Conservation (phyloP, 176 grass and related monocot genomes). For the Olyra latifolia region DNA sequence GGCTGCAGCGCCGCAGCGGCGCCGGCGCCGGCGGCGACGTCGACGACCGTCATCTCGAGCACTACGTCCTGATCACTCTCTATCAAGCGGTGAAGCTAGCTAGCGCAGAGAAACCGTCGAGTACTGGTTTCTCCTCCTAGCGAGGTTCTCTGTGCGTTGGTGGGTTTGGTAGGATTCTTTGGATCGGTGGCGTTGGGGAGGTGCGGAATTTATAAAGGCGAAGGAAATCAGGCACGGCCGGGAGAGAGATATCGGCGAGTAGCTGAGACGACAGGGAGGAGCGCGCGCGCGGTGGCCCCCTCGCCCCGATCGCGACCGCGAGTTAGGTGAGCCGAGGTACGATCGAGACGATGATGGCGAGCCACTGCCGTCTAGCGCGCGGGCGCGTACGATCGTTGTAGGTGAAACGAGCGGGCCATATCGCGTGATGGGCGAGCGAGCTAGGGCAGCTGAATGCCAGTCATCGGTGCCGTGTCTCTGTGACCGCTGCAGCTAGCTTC, state of each 20-base stretch:
- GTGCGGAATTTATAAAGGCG: constrained; percentile 36
- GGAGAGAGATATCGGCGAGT: background rate
- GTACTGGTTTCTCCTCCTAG: too few species aligned
- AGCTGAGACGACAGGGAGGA: background rate
- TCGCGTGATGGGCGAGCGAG: too few species aligned
- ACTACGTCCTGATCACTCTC: background rate
- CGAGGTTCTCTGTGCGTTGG: background rate
- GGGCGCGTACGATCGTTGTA: too few species aligned
- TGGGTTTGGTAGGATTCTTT: constrained; percentile 56
- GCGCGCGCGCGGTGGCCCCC: constrained; percentile 4
- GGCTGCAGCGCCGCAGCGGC: background rate
- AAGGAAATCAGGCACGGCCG: background rate
- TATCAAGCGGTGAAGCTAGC: too few species aligned
- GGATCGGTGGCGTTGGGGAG: background rate
- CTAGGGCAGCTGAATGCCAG: too few species aligned
- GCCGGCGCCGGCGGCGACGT: background rate
- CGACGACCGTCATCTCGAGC: constrained; percentile 34
- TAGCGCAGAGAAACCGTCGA: too few species aligned
- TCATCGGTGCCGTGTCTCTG: too few species aligned
- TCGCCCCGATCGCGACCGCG: constrained; percentile 20
- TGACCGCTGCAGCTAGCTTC: too few species aligned
- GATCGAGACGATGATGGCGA: too few species aligned
- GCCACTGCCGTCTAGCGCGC: too few species aligned
- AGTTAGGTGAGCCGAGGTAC: constrained; percentile 38
- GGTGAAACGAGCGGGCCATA: too few species aligned